Conservation (phyloP, 2,329 filamentous ascomycete genomes). For the Calonectria pteridis region DNA sequence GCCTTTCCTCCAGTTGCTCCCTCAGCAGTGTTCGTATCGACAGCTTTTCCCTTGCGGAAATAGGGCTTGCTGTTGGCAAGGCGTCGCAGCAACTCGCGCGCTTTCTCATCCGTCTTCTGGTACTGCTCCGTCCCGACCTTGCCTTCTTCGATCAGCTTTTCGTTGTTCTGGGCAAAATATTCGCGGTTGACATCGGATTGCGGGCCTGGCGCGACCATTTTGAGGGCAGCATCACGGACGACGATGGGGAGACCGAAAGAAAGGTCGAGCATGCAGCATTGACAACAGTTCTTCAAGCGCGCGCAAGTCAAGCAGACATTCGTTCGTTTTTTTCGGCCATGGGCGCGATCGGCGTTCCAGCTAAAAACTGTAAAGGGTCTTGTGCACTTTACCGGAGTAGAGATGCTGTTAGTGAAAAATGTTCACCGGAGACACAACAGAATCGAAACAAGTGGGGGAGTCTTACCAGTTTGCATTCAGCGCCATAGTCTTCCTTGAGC, state of each 20-base stretch:
- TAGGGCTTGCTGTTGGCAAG: conserved; percentile 95
- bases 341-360: conserved; percentile 92
- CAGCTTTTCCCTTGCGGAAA: conserved; percentile 85
- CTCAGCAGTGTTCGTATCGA: conserved; percentile 67
- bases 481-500: conserved; percentile 96
- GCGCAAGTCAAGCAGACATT: conserved; percentile 98
- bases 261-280: conserved; percentile 98
- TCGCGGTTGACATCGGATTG: conserved; percentile 94
- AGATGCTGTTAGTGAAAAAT: conserved; percentile 17
- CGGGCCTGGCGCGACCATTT: conserved; percentile 96
- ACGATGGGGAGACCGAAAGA: conserved; percentile 96
- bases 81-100: conserved; percentile 84
- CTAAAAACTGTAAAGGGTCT: conserved; percentile 95
- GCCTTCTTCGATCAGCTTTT: conserved; percentile 94
- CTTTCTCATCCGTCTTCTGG: conserved; percentile 97
- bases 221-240: conserved; percentile 93
- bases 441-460: conserved; percentile 2
- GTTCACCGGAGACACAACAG: conserved; percentile 7
- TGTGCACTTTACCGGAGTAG: conserved; percentile 70
- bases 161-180: conserved; percentile 98
- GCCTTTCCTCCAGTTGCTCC: conserved; percentile 59
- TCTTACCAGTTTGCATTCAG: conserved; percentile 78
- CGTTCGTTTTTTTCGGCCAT: conserved; percentile 89
- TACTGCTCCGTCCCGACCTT: conserved; percentile 88
- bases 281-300: conserved; percentile 97